These are phyloP conservation scores for Bipolaris oryzae DNA, from an alignment of 2,329 filamentous ascomycete genomes.

Conservation along the genomic window DNA sequence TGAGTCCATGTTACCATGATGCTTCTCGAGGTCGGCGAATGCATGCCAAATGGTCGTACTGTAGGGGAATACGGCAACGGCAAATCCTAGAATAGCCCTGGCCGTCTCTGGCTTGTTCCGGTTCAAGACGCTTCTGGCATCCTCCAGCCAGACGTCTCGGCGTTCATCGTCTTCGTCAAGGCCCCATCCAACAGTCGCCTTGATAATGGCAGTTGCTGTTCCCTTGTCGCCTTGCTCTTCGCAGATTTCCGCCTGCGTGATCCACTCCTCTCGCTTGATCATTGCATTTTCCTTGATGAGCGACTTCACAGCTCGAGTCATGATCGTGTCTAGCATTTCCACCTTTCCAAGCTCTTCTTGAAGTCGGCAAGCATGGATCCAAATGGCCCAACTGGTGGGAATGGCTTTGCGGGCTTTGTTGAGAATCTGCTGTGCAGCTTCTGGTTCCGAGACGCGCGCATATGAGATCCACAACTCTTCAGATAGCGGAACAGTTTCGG, in stretches of 20 bases:
- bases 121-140: conserved; percentile 81
- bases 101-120: conserved; percentile 88
- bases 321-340: conserved; percentile 78
- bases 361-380: conserved; percentile 90
- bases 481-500: conserved; percentile 90
- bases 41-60: conserved; percentile 89
- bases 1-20: conserved; percentile 81
- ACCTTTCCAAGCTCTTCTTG: conserved; percentile 88
- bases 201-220: conserved; percentile 88
- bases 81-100: conserved; percentile 90
- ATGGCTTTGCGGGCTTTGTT: conserved; percentile 94
- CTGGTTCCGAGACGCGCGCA: conserved; percentile 83
- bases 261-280: conserved; percentile 97
- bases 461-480: conserved; percentile 95
- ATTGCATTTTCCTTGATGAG: conserved; percentile 91
- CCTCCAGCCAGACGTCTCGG: conserved; percentile 94
- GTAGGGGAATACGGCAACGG: conserved; percentile 85
- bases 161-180: conserved; percentile 96
- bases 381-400: conserved; percentile 92
- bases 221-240: conserved; percentile 87
- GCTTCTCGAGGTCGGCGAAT: conserved; percentile 87
- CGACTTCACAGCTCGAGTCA: conserved; percentile 90
- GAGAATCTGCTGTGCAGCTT: conserved; percentile 92
- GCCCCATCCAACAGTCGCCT: conserved; percentile 89
- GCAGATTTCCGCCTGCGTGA: conserved; percentile 89